phyloP scores from a whole-genome alignment of 176 grass and related monocot genomes.

The Aegilops sharonensis region DNA sequence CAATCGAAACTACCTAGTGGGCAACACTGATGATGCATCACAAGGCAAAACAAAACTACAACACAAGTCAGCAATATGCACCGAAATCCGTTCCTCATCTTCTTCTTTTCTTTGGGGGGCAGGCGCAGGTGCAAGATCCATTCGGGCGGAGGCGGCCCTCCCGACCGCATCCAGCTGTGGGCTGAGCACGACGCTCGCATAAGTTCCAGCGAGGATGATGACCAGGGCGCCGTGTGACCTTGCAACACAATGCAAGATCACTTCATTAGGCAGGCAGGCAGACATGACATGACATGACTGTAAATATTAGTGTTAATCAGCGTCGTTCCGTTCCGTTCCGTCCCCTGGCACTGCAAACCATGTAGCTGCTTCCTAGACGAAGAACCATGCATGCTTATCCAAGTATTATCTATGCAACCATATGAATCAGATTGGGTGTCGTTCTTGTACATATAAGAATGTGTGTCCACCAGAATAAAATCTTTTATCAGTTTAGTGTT shows the following conservation, averaged over 20 bases:
- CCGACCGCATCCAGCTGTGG: neutral
- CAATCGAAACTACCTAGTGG: neutral
- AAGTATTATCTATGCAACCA: neutral
- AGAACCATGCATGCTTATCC: neutral
- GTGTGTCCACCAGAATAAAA: too few relatives aligned
- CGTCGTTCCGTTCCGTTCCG: neutral
- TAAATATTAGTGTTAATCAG: neutral
- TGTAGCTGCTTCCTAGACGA: neutral
- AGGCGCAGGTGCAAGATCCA: conserved; percentile 16
- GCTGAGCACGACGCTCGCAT: neutral
- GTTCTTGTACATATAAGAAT: too few relatives aligned
- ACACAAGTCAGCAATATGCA: neutral
- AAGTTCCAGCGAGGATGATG: neutral
- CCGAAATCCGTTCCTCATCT: neutral
- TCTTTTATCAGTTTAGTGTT: too few relatives aligned
- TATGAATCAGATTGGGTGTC: conserved; percentile 2
- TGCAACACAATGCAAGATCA: neutral
- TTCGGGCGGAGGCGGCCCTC: neutral
- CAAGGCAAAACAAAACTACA: neutral
- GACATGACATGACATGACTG: conserved; percentile 9
- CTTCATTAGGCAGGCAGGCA: neutral
- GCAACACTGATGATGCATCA: neutral
- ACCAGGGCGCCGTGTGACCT: neutral
- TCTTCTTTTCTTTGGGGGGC: neutral
- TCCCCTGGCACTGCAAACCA: neutral